These are phyloP conservation scores for Verbascum thapsus DNA, from an alignment of 257 asterid species.

Conservation along the genomic window DNA sequence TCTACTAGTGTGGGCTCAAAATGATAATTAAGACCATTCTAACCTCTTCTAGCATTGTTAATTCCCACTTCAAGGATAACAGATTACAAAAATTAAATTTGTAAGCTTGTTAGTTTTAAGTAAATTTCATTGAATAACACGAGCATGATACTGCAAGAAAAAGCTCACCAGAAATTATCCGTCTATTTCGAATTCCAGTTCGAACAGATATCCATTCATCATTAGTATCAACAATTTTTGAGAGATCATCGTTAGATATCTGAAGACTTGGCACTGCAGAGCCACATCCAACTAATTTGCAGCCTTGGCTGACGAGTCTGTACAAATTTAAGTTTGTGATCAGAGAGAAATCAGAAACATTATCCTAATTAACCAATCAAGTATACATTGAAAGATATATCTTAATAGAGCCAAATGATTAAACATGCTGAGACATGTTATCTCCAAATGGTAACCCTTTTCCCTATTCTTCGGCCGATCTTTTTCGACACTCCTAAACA, in stretches of 20 bases:
- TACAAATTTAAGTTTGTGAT: conserved; percentile 9
- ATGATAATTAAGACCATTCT: neutral
- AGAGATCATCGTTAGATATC: too few species aligned
- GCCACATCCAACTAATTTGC: too few species aligned
- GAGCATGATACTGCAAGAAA: too few species aligned
- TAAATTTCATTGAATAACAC: conserved; percentile 7
- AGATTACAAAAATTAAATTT: neutral
- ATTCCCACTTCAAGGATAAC: neutral
- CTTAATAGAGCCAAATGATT: neutral
- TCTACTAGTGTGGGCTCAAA: neutral
- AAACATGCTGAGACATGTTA: neutral
- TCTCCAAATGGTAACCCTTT: neutral
- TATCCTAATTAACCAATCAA: neutral
- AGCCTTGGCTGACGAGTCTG: neutral
- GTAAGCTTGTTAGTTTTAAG: neutral
- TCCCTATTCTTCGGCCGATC: neutral
- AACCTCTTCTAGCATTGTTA: neutral
- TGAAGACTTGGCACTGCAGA: too few species aligned
- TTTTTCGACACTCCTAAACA: neutral
- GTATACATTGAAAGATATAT: neutral
- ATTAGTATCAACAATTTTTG: too few species aligned
- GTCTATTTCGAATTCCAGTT: too few species aligned
- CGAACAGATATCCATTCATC: too few species aligned
- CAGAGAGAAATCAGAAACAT: conserved; percentile 14
- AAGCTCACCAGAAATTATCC: too few species aligned